phyloP scores from a whole-genome alignment of 2,329 filamentous ascomycete species.

The Cadophora luteo-olivacea region DNA sequence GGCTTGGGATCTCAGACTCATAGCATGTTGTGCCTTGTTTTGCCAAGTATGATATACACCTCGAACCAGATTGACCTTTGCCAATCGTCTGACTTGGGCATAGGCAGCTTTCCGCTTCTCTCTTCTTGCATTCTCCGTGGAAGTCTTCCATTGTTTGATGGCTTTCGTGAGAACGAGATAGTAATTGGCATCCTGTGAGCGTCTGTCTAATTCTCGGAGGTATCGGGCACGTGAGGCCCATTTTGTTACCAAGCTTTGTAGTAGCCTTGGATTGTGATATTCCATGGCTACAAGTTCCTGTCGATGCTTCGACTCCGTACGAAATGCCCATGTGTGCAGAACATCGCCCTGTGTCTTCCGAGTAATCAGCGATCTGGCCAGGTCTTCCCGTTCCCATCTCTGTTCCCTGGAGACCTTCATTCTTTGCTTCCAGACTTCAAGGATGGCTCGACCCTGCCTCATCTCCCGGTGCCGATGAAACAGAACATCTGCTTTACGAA shows the following conservation, averaged over 20 bases:
- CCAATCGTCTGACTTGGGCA: slow-evolving; percentile 39
- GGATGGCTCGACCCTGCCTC: slow-evolving; percentile 35
- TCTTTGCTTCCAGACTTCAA: slow-evolving; percentile 49
- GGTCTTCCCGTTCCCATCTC: slow-evolving; percentile 36
- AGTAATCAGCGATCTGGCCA: slow-evolving; percentile 35
- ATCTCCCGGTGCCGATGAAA: background rate
- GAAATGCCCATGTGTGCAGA: slow-evolving; percentile 38
- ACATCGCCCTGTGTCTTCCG: slow-evolving; percentile 36
- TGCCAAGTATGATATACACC: slow-evolving; percentile 39
- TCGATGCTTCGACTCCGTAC: slow-evolving; percentile 31
- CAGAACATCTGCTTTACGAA: slow-evolving; percentile 45
- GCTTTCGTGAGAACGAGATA: slow-evolving; percentile 41
- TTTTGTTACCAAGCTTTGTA: slow-evolving; percentile 29
- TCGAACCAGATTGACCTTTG: slow-evolving; percentile 41
- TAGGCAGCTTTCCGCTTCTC: slow-evolving; percentile 44
- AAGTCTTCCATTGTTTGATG: slow-evolving; percentile 42
- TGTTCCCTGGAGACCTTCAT: slow-evolving; percentile 42
- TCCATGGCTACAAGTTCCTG: slow-evolving; percentile 35
- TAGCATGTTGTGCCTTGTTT: slow-evolving; percentile 32
- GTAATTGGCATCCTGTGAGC: slow-evolving; percentile 40
- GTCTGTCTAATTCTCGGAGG: slow-evolving; percentile 34
- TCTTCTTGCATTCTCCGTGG: slow-evolving; percentile 38
- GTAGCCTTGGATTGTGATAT: slow-evolving; percentile 34
- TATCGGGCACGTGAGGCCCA: slow-evolving; percentile 38
- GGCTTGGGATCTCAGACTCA: slow-evolving; percentile 42